Percentiles rank a stretch among this genome's conserved stretches.
These are phyloP conservation scores for Begonia masoniana DNA, from an alignment of 306 rosid genomes.

Conservation along the genomic window DNA sequence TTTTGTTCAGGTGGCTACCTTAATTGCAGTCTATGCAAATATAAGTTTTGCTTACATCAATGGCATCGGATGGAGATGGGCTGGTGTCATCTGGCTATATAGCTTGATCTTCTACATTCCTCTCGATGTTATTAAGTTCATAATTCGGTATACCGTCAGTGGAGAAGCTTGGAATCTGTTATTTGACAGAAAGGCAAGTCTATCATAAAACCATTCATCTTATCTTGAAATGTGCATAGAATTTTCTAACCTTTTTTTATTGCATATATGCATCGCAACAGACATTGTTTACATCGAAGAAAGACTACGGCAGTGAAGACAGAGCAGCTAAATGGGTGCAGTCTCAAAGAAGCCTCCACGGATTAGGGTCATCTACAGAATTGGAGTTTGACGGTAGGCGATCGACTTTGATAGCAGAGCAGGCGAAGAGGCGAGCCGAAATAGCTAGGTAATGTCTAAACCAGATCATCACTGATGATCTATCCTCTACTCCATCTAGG, in stretches of 20 bases:
- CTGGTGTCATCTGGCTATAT: slow-evolving; percentile 75
- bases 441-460: slow-evolving; percentile 39
- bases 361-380: slow-evolving; percentile 22
- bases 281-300: slow-evolving; percentile 72
- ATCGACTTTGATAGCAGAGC: slow-evolving; percentile 52
- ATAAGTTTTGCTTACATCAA: slow-evolving; percentile 58
- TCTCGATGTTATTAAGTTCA: slow-evolving; percentile 65
- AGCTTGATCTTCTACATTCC: slow-evolving; percentile 70
- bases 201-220: no score
- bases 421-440: slow-evolving; percentile 65
- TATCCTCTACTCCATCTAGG: neutral
- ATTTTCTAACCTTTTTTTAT: no score
- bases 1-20: slow-evolving; percentile 61
- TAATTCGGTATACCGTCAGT: slow-evolving; percentile 54
- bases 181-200: slow-evolving; percentile 1
- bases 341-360: slow-evolving; percentile 70
- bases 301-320: slow-evolving; percentile 66
- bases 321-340: slow-evolving; percentile 63
- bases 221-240: no score
- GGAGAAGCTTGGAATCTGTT: slow-evolving; percentile 34
- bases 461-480: neutral
- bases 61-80: slow-evolving; percentile 93
- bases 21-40: slow-evolving; percentile 63
- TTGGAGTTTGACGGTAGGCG: slow-evolving; percentile 22
- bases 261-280: slow-evolving; percentile 20